Percentiles rank a stretch among this genome's conserved stretches.
phyloP scores from a whole-genome alignment of 805 yeast genomes.

The Cyberlindnera bimundalis region DNA sequence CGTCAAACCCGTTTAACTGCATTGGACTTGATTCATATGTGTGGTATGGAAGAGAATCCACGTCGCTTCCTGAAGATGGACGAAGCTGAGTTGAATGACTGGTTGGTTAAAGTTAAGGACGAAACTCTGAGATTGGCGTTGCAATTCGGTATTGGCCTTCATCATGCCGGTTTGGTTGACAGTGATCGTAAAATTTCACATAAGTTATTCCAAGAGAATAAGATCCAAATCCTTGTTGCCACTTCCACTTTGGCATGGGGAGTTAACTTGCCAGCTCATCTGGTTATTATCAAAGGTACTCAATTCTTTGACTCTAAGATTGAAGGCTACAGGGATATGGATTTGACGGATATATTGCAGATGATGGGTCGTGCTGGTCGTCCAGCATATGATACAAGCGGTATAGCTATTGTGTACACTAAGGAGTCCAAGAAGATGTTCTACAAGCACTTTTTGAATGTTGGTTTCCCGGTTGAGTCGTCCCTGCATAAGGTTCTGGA shows the following conservation, averaged over 20 bases:
- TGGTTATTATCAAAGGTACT: conserved; percentile 94
- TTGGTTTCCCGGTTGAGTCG: conserved; percentile 96
- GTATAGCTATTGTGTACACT: conserved; percentile 90
- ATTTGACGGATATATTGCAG: conserved; percentile 94
- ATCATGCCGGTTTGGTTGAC: conserved; percentile 95
- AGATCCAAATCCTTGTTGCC: conserved; percentile 84
- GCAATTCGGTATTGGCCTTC: conserved; percentile 83
- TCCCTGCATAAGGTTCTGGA: conserved; percentile 71
- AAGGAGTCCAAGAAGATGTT: conserved; percentile 78
- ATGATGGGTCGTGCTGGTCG: conserved; percentile 99
- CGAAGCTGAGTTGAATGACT: conserved; percentile 50
- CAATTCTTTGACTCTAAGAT: conserved; percentile 91
- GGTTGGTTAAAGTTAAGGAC: conserved; percentile 63
- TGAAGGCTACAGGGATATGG: conserved; percentile 92
- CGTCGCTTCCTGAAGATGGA: conserved; percentile 58
- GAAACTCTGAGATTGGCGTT: conserved; percentile 80
- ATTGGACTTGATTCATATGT: conserved; percentile 62
- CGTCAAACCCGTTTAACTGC: conserved; percentile 92
- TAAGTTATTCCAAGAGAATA: conserved; percentile 77
- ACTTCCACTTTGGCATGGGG: conserved; percentile 99
- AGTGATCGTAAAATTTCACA: conserved; percentile 88
- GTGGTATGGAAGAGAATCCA: conserved; percentile 58
- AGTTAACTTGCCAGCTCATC: conserved; percentile 96
- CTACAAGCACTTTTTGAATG: conserved; percentile 80
- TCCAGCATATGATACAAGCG: conserved; percentile 90